Conservation (phyloP, 495 filamentous ascomycete species). For the Aspergillus heteromorphus region DNA sequence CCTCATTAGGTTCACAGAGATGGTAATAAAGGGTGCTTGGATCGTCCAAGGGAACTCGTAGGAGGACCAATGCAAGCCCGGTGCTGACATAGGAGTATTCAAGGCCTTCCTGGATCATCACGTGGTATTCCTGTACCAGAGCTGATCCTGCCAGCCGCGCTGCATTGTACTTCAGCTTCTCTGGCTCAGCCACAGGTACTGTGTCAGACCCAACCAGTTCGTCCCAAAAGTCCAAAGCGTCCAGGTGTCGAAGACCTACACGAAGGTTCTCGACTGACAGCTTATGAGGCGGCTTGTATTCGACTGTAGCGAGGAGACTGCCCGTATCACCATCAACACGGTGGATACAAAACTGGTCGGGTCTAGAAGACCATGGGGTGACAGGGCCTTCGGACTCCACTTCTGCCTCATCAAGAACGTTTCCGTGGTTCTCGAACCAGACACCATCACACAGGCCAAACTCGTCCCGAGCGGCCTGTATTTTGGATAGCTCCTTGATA, state of each 20-base stretch:
- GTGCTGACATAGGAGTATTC: constrained; percentile 28
- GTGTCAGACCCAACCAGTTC: constrained; percentile 14
- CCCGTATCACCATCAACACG: constrained; percentile 7
- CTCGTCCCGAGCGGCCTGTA: constrained; percentile 15
- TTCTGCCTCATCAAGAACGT: constrained; percentile 10
- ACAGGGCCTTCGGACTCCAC: not conserved
- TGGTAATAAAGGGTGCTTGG: constrained; percentile 32
- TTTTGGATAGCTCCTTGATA: constrained; percentile 22
- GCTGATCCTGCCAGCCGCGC: constrained; percentile 16
- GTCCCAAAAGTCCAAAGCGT: constrained; percentile 22
- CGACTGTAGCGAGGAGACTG: constrained; percentile 26
- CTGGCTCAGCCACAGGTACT: constrained; percentile 10
- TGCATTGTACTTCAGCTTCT: constrained; percentile 22
- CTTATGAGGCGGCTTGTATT: constrained; percentile 36
- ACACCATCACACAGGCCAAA: constrained; percentile 23
- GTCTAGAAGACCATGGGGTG: not conserved
- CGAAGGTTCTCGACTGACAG: constrained; percentile 25
- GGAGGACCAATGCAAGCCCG: constrained; percentile 24
- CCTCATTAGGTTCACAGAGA: constrained; percentile 25
- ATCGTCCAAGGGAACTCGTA: constrained; percentile 23
- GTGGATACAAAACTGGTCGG: constrained; percentile 6
- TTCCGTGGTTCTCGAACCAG: constrained; percentile 19
- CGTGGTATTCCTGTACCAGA: constrained; percentile 23
- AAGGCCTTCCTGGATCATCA: constrained; percentile 28
- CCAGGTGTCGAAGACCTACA: constrained; percentile 23